Evolutionary conservation across 2,329 filamentous ascomycete species (phyloP).

Genomic region (Microcyclospora pomicola): DNA sequence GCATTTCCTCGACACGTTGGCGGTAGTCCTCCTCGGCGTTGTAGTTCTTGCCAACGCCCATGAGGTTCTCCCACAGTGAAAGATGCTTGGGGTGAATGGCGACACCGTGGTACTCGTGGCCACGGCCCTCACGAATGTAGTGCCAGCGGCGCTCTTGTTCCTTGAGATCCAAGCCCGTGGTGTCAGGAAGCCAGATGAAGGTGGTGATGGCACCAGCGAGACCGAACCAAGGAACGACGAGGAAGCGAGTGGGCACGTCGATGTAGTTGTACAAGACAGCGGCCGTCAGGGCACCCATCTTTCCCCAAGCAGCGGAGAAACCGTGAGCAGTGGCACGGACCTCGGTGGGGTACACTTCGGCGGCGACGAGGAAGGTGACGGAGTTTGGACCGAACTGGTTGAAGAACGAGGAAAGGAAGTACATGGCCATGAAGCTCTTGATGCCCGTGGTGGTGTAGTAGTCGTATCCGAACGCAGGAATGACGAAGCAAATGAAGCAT

Average conservation of each 20-base stretch:
- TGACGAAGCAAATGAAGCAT: conserved; percentile 84
- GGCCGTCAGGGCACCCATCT: conserved; percentile 74
- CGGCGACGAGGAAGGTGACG: conserved; percentile 90
- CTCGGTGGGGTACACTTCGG: conserved; percentile 90
- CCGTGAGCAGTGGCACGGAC: conserved; percentile 89
- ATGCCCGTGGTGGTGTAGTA: conserved; percentile 69
- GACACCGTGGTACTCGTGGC: conserved; percentile 78
- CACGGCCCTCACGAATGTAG: conserved; percentile 67
- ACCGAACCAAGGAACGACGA: conserved; percentile 91
- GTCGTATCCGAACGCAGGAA: conserved; percentile 76
- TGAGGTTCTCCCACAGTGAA: conserved; percentile 72
- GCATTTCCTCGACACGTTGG: conserved; percentile 67
- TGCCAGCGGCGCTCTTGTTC: conserved; percentile 91
- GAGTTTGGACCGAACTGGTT: conserved; percentile 97
- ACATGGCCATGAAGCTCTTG: conserved; percentile 92
- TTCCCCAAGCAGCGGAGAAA: conserved; percentile 82
- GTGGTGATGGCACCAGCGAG: conserved; percentile 75
- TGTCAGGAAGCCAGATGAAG: conserved; percentile 81
- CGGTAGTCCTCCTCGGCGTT: conserved; percentile 70
- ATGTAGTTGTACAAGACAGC: conserved; percentile 94
- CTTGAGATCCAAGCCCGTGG: conserved; percentile 89
- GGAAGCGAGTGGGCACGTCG: conserved; percentile 67
- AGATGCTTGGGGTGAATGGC: conserved; percentile 83
- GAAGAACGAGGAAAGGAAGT: conserved; percentile 96
- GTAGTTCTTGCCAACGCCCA: conserved; percentile 68